phyloP scores from a whole-genome alignment of 495 filamentous ascomycete species.

The Penicillium coffeae region DNA sequence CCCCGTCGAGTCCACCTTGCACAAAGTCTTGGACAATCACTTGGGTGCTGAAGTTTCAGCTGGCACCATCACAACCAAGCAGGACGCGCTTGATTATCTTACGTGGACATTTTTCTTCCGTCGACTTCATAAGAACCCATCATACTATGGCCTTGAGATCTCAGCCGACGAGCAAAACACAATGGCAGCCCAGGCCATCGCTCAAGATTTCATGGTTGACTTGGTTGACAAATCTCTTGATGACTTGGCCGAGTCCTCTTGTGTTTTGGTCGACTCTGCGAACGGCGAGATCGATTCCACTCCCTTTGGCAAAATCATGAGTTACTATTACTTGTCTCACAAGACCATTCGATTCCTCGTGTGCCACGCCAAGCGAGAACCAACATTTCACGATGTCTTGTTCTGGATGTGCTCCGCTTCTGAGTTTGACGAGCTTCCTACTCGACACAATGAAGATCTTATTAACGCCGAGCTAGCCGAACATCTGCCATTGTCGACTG shows the following conservation, averaged over 20 bases:
- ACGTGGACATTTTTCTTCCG: conserved; percentile 99
- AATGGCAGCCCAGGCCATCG: conserved; percentile 74
- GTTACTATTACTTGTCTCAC: conserved; percentile 98
- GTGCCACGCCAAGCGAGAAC: conserved; percentile 68
- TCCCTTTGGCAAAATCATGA: conserved; percentile 93
- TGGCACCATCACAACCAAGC: conserved; percentile 86
- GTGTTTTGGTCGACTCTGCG: conserved; percentile 67
- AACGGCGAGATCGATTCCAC: conserved; percentile 89
- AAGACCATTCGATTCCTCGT: conserved; percentile 86
- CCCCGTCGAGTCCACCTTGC: conserved; percentile 91
- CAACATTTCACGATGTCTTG: conserved; percentile 79
- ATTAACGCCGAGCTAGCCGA: conserved; percentile 90
- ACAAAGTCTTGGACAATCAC: conserved; percentile 97
- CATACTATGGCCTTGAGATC: conserved; percentile 95
- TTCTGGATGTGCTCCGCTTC: conserved; percentile 90
- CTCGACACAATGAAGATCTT: conserved; percentile 98
- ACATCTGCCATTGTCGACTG: conserved; percentile 65
- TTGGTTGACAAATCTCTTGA: conserved; percentile 81
- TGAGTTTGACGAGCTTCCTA: conserved; percentile 96
- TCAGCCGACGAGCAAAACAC: conserved; percentile 90
- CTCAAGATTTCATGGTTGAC: conserved; percentile 88
- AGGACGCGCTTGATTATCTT: conserved; percentile 95
- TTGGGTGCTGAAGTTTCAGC: conserved; percentile 92
- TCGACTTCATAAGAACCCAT: conserved; percentile 94
- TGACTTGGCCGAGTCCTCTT: conserved; percentile 78